Evolutionary conservation across 2,329 filamentous ascomycete species (phyloP), one percentile per base, ranked within the genome.

Genomic region (Chaetomiaceae sp.): DNA sequence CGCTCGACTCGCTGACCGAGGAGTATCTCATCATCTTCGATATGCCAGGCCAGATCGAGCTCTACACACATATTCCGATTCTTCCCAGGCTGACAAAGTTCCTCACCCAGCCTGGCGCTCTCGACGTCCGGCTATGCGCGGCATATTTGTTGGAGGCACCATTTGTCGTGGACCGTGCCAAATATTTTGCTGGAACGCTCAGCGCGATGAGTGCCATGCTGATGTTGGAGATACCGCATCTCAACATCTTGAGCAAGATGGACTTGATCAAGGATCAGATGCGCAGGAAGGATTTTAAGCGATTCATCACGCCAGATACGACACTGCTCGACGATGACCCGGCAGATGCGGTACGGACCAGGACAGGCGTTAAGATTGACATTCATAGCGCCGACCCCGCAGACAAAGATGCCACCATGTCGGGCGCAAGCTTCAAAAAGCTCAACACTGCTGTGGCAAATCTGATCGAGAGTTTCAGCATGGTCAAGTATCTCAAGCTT

Each of bases 141-240:
- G 84, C 92, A 9, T 99, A 97, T 70, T 82, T 99, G 29, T 85
- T 99, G 58, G 94, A 99, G 71, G 89, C 90, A 11, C 96, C 91
- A 8, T 99, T 97, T 68, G 87, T 97, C 64, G 83, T 96, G 57
- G 94, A 99, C 72, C 86, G 90, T 56, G 89, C 94, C 65, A 99
- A 97, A 74, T 99, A 95, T 78, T 97, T 99, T 71, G 86, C 94
- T 0, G 94, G 94, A 11, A 96, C 94, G 0, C 76, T 99, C 55
- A 94, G 88, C 67, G 94, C 94, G 60, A 97, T 99, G 94, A 95
- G 89, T 65, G 91, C 94, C 59, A 99, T 99, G 94, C 84, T 99
- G 65, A 94, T 97, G 90, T 81, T 99, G 58, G 94, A 97, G 72
- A 84, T 97, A 59, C 94, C 94, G 4, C 94, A 99, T 67, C 84